Base-by-base conservation (phyloP, 1,284 basidiomycete genomes). In the Vanrija pseudolonga region DNA sequence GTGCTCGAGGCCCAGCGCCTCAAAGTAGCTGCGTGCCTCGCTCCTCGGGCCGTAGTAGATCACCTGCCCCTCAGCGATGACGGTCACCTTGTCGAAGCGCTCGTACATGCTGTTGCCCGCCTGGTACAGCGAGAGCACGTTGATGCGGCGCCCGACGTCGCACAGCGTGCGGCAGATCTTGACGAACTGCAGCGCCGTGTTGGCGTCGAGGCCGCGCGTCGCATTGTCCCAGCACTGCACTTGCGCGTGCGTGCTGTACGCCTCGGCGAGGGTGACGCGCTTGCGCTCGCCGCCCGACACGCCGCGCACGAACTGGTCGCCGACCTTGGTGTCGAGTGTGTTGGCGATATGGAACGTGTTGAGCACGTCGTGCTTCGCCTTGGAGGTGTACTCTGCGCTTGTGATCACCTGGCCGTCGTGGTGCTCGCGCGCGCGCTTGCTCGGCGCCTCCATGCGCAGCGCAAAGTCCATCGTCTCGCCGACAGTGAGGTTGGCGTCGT, bases 111-210 rank as follows among this genome's bases (percentile, higher is more conserved):
- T 68, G 58, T 88, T 89, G 4, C 54, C 54, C 17, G 54, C 48
- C 48, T 94, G 90, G 70, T 93, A 91, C 79, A 92, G 74, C 11
- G 86, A 84, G 23, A 90, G 85, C 65, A 93, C 85, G 18, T 85
- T 88, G 15, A 89, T 86, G 67, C 85, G 84, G 6, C 84, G 83
- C 9, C 86, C 78, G 18, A 91, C 75, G 67, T 93, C 88, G 6
- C 89, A 88, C 80, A 88, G 84, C 15, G 87, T 78, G 19, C 90
- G 82, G 60, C 94, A 76, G 55, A 83, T 81, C 72, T 84, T 85
- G 58, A 80, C 83, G 61, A 86, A 91, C 68, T 89, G 87, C 37
- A 93, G 79, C 0, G 91, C 90, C 23, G 89, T 93, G 23, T 85
- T 85, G 2, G 90, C 88, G 65, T 95, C 91, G 41, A 96, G 81